These are phyloP conservation scores for Penicillium polonicum DNA, from an alignment of 2,329 filamentous ascomycete genomes.

Conservation along the genomic window DNA sequence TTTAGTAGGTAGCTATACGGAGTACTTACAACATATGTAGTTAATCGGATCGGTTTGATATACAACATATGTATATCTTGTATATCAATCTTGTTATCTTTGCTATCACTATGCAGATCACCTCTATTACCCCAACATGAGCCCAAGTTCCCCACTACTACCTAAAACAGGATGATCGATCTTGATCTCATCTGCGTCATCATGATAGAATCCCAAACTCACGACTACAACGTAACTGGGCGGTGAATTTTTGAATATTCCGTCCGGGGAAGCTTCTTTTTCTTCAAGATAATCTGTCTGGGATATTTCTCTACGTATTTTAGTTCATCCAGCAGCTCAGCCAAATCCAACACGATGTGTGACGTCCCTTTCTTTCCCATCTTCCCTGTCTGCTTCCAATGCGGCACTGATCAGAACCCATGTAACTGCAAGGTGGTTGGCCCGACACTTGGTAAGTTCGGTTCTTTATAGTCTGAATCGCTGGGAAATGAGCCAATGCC, in stretches of 20 bases:
- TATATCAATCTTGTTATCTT: neutral
- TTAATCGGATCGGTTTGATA: neutral
- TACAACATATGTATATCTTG: too few relatives aligned
- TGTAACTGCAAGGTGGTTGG: slow-evolving; percentile 59
- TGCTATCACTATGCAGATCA: neutral
- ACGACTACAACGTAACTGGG: neutral
- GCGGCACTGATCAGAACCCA: slow-evolving; percentile 57
- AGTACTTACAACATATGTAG: neutral
- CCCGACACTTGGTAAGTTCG: slow-evolving; percentile 51
- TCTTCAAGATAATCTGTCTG: neutral
- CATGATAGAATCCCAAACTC: slow-evolving; percentile 21
- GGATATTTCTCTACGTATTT: neutral
- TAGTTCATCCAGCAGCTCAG: neutral
- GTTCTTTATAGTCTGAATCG: neutral
- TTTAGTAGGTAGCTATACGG: neutral
- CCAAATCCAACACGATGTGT: slow-evolving; percentile 30
- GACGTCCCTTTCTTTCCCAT: slow-evolving; percentile 47
- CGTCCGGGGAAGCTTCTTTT: slow-evolving; percentile 6
- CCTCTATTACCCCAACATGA: neutral
- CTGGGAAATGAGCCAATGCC: neutral
- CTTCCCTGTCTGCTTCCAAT: slow-evolving; percentile 56
- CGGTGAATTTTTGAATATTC: slow-evolving; percentile 7
- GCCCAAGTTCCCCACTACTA: neutral
- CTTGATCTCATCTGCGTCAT: slow-evolving; percentile 26
- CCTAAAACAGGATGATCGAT: slow-evolving; percentile 12